Evolutionary conservation across 768 basidiomycete genomes (phyloP), one percentile per base, ranked within the genome.

Genomic region (Lactifluus volemus): DNA sequence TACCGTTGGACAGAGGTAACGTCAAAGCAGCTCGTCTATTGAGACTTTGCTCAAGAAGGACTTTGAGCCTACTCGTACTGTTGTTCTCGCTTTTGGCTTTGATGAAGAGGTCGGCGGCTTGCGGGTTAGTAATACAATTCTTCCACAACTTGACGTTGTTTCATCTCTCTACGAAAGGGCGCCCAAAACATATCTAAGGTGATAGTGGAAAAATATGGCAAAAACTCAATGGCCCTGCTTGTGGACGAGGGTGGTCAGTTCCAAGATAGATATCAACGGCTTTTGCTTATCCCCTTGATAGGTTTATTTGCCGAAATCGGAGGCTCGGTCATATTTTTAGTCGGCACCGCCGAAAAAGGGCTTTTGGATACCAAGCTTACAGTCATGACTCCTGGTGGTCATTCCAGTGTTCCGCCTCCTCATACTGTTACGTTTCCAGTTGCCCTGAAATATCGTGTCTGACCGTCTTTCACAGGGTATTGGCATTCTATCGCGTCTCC

Each of bases 201-300:
- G 49, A 72, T 97, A 34, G 70, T 82, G 50, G 65, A 77, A 3
- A 78, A 75, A 15, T 95, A 89, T 68, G 93, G 92, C 39, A 70
- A 80, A 61, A 72, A 92, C 67, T 80, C 82, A 4, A 84, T 92
- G 68, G 83, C 88, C 0, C 78, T 96, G 69, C 71, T 97, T 49
- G 78, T 98, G 38, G 95, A 98, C 68, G 95, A 98, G 76, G 93
- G 94, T 38, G 82, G 90, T 84, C 70, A 67, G 75, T 70, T 12
- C 11, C 42, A 10, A 48, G 39, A 11, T 7, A 42, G 42, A 14
- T 19, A 6, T 25, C 38, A 6, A 9, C 15, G 1, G 29, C 32
- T 38, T 30, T 10, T 10, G 12, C 9, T 38, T 61, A 49, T 14
- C 41, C n/a, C 25, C 14, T 55, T 69, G 45, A 44, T 63, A 77